Base-by-base conservation (phyloP, 1,284 basidiomycete genomes). In the Stygiomarasmius scandens region DNA sequence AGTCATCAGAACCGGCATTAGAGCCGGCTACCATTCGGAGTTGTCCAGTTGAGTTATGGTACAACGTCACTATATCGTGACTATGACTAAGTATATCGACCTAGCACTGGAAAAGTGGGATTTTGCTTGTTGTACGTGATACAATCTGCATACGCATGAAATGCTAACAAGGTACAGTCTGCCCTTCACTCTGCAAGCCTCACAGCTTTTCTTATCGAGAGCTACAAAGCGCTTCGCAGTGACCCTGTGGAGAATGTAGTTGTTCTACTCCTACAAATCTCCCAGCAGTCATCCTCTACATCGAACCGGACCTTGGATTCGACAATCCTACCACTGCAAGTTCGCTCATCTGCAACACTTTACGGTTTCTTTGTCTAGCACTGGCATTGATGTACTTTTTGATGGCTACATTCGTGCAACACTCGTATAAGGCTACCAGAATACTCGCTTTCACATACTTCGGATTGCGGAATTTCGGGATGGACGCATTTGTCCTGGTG, bases 141-240 rank as follows among this genome's bases (percentile, higher is more conserved):
- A 22, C 16, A 2, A 23, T 36, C 34, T 24, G 14, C 23, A 29
- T 3, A n/a, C 16, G 29, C 4, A 20, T 38, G 32, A 20, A 32
- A 43, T 25, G 10, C 55, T 51, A 11, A 49, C 20, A 29, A 52
- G n/a, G 16, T 16, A 10, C 2, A 38, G 56, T 49, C 65, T 36
- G 66, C 61, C 20, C 45, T 67, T 25, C 67, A 63, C 49, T 66
- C 64, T 1, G 64, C 61, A 12, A 59, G 58, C 38, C 56, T 67
- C 9, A 61, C 64, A 1, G 58, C 61, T 0, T 67, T 67, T 50
- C 47, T 63, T 24, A 52, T 63, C 29, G 63, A 66, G 57, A 58
- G 62, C 24, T 64, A 63, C 49, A 43, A 60, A n/a, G 55, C 55
- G 58, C 57, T 68, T 24, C 45, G 51, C 22, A 52, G 46, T 2